Base-by-base conservation (phyloP, 1,284 basidiomycete genomes). In the Earliella scabrosa region DNA sequence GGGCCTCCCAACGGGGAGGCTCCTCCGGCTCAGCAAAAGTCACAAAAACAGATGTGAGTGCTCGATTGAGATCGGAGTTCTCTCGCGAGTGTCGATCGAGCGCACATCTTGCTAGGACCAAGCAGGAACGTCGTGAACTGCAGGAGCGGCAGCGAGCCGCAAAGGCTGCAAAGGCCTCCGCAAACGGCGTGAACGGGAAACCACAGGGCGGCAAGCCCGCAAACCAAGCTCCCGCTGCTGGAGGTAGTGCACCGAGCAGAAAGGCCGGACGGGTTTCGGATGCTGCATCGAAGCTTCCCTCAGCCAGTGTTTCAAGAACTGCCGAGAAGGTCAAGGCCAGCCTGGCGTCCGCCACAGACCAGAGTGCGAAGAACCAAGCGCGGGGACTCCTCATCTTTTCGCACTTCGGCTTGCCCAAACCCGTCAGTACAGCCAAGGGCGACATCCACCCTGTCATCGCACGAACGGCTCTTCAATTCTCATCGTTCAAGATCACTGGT, bases 401-500 rank as follows among this genome's bases (percentile, higher is more conserved):
- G 40, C 90, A 93, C 72, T 93, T 93, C 72, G 90, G 88, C 39
- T 72, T 87, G 26, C 88, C 87, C 14, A 91, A 88, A 71, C 76
- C 82, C 27, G 75, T 80, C 27, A 77, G 75, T 26, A 73, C 76
- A 24, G 77, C 81, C 47, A 93, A 92, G 68, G 90, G 90, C 51
- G 87, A 92, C 64, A 89, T 97, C 63, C 87, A 97, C 75, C 92
- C 91, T 65, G 81, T 85, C 24, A 85, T 95, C 67, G 73, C 91
- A 59, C 80, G 88, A 50, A 83, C 95, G 23, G 93, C 88, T 16
- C 75, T 95, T 21, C 86, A 92, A 61, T 95, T 93, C 71, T 85
- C 90, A 6, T 87, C 90, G 63, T 95, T 95, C 77, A 88, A 87
- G 69, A 91, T 95, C 63, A 88, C 85, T 40, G 93, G 93, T 18